Base-by-base conservation (phyloP, 2,329 filamentous ascomycete genomes). In the Fusarium brevicatenulatum region DNA sequence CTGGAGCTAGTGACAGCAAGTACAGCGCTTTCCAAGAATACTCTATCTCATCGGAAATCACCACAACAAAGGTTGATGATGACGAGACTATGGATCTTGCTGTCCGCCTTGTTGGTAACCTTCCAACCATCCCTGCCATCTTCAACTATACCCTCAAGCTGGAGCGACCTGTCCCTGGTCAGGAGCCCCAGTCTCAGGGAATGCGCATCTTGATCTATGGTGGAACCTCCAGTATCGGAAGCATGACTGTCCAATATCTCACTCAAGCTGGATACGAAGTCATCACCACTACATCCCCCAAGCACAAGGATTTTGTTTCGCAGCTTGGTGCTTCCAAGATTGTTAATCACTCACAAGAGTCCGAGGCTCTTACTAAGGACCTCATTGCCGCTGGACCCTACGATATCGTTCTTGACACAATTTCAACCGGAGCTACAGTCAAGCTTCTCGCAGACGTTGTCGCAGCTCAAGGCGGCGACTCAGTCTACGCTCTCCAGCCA, bases 11-110 rank as follows among this genome's bases (percentile, higher is more conserved):
- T 12, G 65, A 74, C 4, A 64, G 47, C 44, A 74, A 74, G 40
- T 74, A 74, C 12, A 70, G 71, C 2, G 72, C 72, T 18, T 74
- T 49, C 19, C 72, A 74, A 36, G 56, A 61, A 13, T 74, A 67
- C 28, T 65, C 61, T 2, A 43, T 74, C 30, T 64, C 72, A 2
- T n/a, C 25, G 1, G 46, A 32, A 5, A 18, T 43, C 2, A 74
- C 72, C 11, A 65, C 72, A 1, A 74, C 62, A 12, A 74, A 74
- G 32, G 50, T 74, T 1, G 18, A 53, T 18, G 67, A 42, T 4
- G 57, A 70, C 4, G 37, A 47, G 15, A 62, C 64, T 0, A 36
- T 74, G 19, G 65, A 74, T 12, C 63, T 68, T 16, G 72, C 71
- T 5, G 72, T 72, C 3, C 57, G 68, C 9, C 55, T 74, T 23